Evolutionary conservation across 1,284 basidiomycete genomes (phyloP).

Genomic region (Ganoderma lucidum): DNA sequence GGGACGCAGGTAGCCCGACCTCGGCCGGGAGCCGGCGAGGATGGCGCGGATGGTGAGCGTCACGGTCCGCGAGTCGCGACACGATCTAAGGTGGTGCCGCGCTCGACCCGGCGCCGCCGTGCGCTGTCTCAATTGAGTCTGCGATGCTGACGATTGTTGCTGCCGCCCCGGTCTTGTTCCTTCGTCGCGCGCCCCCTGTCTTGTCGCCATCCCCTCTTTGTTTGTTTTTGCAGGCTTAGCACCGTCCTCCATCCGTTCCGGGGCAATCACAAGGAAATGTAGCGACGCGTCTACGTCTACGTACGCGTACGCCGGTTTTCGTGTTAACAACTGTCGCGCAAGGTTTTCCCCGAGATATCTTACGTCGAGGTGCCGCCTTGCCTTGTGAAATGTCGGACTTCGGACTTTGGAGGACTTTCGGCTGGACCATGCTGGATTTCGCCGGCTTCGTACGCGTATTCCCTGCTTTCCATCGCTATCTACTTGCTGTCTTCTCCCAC

Average conservation of each 20-base stretch:
- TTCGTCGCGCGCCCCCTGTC: constrained; percentile 3
- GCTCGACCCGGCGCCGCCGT: neutral
- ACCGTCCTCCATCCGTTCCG: constrained; percentile 27
- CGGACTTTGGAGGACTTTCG: neutral
- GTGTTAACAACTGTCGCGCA: neutral
- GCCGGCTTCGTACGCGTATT: neutral
- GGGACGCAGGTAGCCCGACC: constrained; percentile 5
- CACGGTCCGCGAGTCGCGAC: constrained; percentile 7
- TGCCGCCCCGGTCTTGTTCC: neutral
- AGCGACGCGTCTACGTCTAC: neutral
- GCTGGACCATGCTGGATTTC: neutral
- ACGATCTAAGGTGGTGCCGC: constrained; percentile 19
- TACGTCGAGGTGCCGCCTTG: neutral
- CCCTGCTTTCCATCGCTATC: neutral
- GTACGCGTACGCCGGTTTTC: neutral
- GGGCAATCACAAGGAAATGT: constrained; percentile 12
- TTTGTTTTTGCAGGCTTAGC: constrained; percentile 20
- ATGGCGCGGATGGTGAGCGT: constrained; percentile 36
- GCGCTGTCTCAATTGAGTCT: neutral
- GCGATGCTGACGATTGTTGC: neutral
- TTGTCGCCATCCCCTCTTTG: neutral
- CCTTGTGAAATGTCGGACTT: neutral
- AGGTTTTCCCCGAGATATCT: neutral
- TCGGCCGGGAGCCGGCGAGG: constrained; percentile 9
- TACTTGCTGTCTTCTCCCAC: neutral